Percentiles rank a stretch among this genome's conserved stretches.
Conservation (phyloP, 371 early-diverging fungal genomes). For the Umbelopsis sp. region DNA sequence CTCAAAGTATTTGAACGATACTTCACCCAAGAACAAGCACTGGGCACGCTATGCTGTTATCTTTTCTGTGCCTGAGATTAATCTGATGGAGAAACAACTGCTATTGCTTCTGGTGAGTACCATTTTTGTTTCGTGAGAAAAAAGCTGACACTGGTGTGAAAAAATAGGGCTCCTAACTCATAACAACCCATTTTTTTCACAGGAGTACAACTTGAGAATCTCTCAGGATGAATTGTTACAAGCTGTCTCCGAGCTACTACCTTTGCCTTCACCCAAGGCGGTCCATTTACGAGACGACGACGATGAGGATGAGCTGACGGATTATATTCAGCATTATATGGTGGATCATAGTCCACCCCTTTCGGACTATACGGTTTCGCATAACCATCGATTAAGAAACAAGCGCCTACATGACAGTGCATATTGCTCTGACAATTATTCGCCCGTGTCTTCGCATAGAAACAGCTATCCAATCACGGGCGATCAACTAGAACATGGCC, state of each 20-base stretch:
- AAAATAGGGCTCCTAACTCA: not conserved
- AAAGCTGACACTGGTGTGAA: not conserved
- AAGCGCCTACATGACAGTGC: constrained; percentile 10
- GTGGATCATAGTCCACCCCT: constrained; percentile 6
- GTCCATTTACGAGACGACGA: not conserved
- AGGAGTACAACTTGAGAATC: constrained; percentile 15
- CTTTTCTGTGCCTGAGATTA: constrained; percentile 77
- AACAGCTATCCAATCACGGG: not conserved
- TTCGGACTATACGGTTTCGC: constrained; percentile 7
- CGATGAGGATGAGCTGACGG: not conserved
- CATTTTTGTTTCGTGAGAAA: not conserved
- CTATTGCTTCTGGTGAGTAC: constrained; percentile 61
- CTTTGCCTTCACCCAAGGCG: not conserved
- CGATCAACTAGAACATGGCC: constrained; percentile 7
- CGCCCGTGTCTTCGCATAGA: not conserved
- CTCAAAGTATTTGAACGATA: constrained; percentile 75
- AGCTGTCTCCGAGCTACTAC: not conserved
- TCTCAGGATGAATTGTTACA: constrained; percentile 2
- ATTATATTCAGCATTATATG: not conserved
- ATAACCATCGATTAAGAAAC: not conserved
- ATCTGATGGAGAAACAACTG: constrained; percentile 82
- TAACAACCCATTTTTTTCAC: not conserved
- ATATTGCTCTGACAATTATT: constrained; percentile 10
- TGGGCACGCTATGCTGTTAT: constrained; percentile 73
- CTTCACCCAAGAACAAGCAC: constrained; percentile 76